These are phyloP conservation scores for Phytopythium helicoides DNA, from an alignment of 352 stramenopile genomes.

Conservation along the genomic window DNA sequence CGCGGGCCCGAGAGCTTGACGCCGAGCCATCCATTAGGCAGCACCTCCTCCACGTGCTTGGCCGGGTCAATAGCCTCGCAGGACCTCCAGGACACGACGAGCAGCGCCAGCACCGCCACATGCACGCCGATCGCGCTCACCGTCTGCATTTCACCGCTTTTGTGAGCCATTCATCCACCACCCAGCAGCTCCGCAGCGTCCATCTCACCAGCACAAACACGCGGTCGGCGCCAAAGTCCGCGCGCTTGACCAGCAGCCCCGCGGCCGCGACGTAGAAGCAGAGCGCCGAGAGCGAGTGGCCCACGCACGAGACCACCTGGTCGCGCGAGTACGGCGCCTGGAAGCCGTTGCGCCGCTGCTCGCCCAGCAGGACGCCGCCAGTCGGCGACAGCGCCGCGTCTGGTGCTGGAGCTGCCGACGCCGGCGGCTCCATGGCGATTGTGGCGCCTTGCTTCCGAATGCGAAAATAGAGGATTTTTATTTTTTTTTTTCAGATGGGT, in stretches of 20 bases:
- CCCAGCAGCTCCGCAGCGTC: neutral
- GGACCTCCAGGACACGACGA: slow-evolving; percentile 63
- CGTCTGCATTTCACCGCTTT: slow-evolving; percentile 26
- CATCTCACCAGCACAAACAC: slow-evolving; percentile 13
- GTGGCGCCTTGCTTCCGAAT: too few species aligned
- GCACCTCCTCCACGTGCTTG: slow-evolving; percentile 25
- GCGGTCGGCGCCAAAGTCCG: slow-evolving; percentile 1
- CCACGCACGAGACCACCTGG: slow-evolving; percentile 71
- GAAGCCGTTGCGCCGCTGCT: slow-evolving; percentile 67
- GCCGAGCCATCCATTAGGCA: slow-evolving; percentile 62
- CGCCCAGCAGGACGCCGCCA: slow-evolving; percentile 17
- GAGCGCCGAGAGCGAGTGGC: slow-evolving; percentile 59
- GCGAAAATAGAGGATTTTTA: too few species aligned
- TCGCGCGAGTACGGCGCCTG: slow-evolving; percentile 71
- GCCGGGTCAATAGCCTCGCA: slow-evolving; percentile 72
- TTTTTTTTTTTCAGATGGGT: too few species aligned
- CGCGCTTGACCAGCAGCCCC: slow-evolving; percentile 15
- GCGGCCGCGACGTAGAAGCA: slow-evolving; percentile 55
- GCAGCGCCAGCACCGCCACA: slow-evolving; percentile 38
- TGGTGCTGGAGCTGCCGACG: neutral
- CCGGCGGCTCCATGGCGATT: too few species aligned
- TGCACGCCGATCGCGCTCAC: slow-evolving; percentile 52
- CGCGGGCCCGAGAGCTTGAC: slow-evolving; percentile 58
- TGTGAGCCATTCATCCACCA: neutral
- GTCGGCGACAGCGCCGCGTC: neutral